Conservation (phyloP, 78 protist species). For the Kipferlia bialata region DNA sequence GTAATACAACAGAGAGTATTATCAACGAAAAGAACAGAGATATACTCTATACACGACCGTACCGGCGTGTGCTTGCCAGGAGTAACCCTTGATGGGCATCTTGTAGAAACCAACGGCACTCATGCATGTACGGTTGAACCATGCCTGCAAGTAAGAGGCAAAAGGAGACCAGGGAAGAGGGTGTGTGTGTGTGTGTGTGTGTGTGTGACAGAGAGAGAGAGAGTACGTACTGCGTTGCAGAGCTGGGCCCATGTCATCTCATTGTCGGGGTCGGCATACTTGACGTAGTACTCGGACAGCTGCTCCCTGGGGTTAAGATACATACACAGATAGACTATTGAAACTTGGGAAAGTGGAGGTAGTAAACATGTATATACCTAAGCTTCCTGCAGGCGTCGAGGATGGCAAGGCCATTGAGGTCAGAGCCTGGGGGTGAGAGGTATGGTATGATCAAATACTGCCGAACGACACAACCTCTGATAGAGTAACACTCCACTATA, state of each 20-base stretch:
- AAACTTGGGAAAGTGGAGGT: neutral
- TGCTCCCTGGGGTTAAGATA: neutral
- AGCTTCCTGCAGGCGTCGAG: conserved; percentile 62
- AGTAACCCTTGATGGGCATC: conserved; percentile 34
- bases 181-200: too few species aligned
- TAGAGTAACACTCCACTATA: too few species aligned
- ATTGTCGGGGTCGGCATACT: neutral
- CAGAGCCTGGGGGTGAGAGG: conserved; percentile 44
- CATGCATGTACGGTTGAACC: conserved; percentile 43
- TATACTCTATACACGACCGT: too few species aligned
- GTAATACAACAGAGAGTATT: neutral
- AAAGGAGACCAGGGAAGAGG: too few species aligned
- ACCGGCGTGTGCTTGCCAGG: conserved; percentile 16
- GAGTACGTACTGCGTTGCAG: too few species aligned
- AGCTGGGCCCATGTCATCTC: conserved; percentile 3
- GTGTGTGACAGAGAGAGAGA: too few species aligned
- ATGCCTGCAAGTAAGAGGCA: too few species aligned
- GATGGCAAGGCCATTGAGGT: conserved; percentile 80
- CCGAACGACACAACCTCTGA: too few species aligned
- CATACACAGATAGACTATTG: too few species aligned
- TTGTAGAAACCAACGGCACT: conserved; percentile 73
- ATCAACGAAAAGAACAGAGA: too few species aligned
- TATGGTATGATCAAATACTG: neutral
- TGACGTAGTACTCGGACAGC: neutral
- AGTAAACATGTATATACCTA: too few species aligned